These are phyloP conservation scores for Brassica napus DNA, from an alignment of 345 rosid genomes.

Conservation along the genomic window Da-Ae NC_063443.1:14986501-14987000, in stretches of 20 bases:
- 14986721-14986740: neutral
- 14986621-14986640: neutral
- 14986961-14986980: neutral
- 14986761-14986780: neutral
- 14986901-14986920: neutral
- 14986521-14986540: no score
- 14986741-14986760: neutral
- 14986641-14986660: neutral
- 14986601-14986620: no score
- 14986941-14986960: neutral
- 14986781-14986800: neutral
- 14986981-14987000: neutral
- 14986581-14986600: neutral
- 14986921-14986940: neutral
- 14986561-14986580: neutral
- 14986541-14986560: neutral
- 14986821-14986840: constrained; percentile 14
- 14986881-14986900: neutral
- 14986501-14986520: no score
- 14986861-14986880: neutral
- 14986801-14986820: neutral
- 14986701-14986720: neutral
- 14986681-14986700: neutral
- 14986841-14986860: neutral
- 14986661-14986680: neutral